These are phyloP conservation scores for Scleroderma bovista DNA, from an alignment of 768 basidiomycete species.

Conservation along the genomic window DNA sequence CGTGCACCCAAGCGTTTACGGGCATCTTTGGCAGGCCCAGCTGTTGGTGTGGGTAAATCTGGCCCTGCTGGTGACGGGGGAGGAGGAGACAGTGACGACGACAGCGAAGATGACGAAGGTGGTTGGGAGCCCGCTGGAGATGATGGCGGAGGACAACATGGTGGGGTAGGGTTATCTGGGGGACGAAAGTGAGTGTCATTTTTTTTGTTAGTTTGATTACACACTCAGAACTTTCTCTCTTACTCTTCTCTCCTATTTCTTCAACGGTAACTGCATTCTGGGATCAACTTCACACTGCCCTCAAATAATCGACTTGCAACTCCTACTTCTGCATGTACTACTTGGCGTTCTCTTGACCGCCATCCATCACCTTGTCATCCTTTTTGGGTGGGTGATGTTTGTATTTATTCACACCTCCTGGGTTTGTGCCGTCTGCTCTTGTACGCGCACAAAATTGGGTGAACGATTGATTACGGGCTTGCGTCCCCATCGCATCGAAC, in stretches of 20 bases:
- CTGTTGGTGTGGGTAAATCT: background rate
- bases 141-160: background rate
- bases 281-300: too few species aligned
- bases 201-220: background rate
- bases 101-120: slow-evolving; percentile 27
- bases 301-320: too few species aligned
- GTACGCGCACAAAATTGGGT: background rate
- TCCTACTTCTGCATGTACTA: too few species aligned
- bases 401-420: too few species aligned
- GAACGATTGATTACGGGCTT: background rate
- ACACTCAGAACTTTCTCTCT: background rate
- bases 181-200: slow-evolving; percentile 21
- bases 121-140: slow-evolving; percentile 14
- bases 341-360: too few species aligned
- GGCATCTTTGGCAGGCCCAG: slow-evolving; percentile 1
- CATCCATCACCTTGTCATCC: too few species aligned
- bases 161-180: slow-evolving; percentile 11
- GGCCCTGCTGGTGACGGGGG: background rate
- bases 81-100: slow-evolving; percentile 19
- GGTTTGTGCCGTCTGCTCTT: too few species aligned
- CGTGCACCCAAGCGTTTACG: slow-evolving; percentile 20
- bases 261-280: too few species aligned
- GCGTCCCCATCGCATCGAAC: background rate
- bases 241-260: background rate
- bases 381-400: too few species aligned